Percentiles rank a stretch among this genome's conserved stretches.
Conservation (phyloP, 352 stramenopile species). For the Phytophthora tentaculata region DNA sequence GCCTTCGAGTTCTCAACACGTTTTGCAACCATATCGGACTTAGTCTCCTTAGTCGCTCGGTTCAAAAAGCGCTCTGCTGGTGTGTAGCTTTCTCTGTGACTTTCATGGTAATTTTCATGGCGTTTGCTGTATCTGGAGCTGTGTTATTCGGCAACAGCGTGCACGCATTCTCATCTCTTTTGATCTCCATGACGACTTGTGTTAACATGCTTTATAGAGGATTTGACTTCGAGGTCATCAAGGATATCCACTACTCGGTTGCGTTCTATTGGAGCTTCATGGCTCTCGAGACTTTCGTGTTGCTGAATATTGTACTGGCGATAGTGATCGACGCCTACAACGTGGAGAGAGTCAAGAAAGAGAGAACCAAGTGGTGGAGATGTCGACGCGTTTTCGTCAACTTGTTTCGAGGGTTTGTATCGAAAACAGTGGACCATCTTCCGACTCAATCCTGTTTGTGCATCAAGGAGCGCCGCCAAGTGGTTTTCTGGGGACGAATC, state of each 20-base stretch:
- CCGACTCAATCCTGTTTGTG: not conserved
- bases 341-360: constrained; percentile 37
- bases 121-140: not conserved
- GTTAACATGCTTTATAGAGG: constrained; percentile 56
- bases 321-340: constrained; percentile 67
- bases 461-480: not conserved
- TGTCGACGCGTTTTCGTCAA: constrained; percentile 14
- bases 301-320: constrained; percentile 75
- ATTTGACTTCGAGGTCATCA: constrained; percentile 50
- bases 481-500: not conserved
- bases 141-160: not conserved
- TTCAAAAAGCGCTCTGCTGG: not conserved
- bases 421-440: not conserved
- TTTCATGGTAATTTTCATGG: not conserved
- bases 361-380: constrained; percentile 29
- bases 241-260: constrained; percentile 41
- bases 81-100: not conserved
- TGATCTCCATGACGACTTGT: not conserved
- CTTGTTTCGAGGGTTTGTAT: constrained; percentile 6
- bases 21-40: constrained; percentile 58
- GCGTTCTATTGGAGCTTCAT: constrained; percentile 73
- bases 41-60: constrained; percentile 26
- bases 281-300: constrained; percentile 56
- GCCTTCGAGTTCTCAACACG: constrained; percentile 42
- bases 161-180: not conserved